These are phyloP conservation scores for Pascua sp. DNA, from an alignment of 1,284 basidiomycete species.

Conservation along the genomic window DNA sequence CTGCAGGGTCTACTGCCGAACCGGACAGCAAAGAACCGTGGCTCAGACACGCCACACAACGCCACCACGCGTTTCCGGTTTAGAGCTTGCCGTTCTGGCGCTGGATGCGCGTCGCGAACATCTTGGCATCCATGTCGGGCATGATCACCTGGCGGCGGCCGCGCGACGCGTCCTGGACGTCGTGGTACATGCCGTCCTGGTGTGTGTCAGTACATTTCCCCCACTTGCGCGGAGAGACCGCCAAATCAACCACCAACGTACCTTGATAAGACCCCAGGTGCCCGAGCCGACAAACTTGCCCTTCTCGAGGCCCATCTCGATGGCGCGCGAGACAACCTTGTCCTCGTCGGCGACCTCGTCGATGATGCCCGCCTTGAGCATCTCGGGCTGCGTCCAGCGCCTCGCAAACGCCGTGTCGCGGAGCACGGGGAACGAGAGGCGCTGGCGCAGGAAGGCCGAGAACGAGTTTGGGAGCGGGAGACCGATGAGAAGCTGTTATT, in stretches of 20 bases:
- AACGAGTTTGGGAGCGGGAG: conserved; percentile 73
- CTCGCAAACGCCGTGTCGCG: conserved; percentile 77
- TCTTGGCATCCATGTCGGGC: conserved; percentile 24
- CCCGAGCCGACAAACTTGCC: conserved; percentile 51
- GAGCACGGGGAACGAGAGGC: conserved; percentile 62
- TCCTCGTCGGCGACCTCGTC: conserved; percentile 64
- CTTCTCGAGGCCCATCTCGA: conserved; percentile 48
- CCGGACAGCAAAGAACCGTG: no score
- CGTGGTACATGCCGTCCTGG: conserved; percentile 52
- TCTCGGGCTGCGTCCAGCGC: conserved; percentile 73
- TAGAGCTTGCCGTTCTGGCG: conserved; percentile 32
- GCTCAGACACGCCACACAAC: background rate
- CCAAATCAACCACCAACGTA: conserved; percentile 21
- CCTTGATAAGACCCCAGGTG: conserved; percentile 56
- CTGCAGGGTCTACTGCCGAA: no score
- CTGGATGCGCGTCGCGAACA: conserved; percentile 31
- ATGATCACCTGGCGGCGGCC: conserved; percentile 30
- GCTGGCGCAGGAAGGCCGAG: conserved; percentile 62
- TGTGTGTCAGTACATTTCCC: background rate
- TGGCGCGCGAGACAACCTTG: conserved; percentile 55
- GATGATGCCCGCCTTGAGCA: conserved; percentile 64
- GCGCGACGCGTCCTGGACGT: conserved; percentile 43
- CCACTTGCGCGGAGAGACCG: no score
- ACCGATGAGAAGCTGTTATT: conserved; percentile 69
- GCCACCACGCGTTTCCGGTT: background rate